Base-by-base conservation (phyloP, 257 asterid species). In the Jacaranda copaia region DNA sequence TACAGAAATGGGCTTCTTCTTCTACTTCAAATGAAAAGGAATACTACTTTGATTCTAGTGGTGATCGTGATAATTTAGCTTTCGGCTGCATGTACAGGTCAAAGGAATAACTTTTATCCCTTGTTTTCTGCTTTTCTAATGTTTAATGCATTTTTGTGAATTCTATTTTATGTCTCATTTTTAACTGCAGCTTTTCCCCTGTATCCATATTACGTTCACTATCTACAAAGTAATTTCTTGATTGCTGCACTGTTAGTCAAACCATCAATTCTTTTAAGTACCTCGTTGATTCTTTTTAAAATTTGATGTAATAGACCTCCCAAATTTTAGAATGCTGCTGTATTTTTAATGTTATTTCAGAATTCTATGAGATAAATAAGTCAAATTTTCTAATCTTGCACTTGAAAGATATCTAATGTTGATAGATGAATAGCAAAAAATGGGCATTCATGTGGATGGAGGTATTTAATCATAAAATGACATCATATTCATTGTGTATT, bases 31-130 rank as follows among this genome's bases (percentile, higher is more conserved):
- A 64, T 78, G 88, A 65, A 49, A 91, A 89, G 46, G 97, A 87
- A 14, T 96, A 93, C 77, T 96, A 88, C 91, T 90, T 96, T n/a
- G 99, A 96, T 83, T 88, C 98, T 59, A 88, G 86, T 15, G 98
- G 97, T n/a, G 97, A 96, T 80, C 91, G 85, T 0, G 98, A 93
- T 71, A 96, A 93, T 84, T 83, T 93, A 77, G 98, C 96, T 16
- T 91, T 93, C 36, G 99, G 98, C 56, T 82, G 77, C 74, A 86
- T 91, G 45, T 96, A 96, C 91, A 96, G 96, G 97, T 88, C 25
- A 66, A 49, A 0, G 69, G 36, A 70, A 36, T 72, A 35, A 3
- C 19, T 5, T 56, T 42, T 71, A 66, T 11, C 15, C 38, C 40
- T 7, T 36, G 3, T 60, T 65, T 76, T 57, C 3, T 48, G 35